A percentile compares a stretch with the other conserved stretches of the same genome.
phyloP scores from a whole-genome alignment of 495 filamentous ascomycete species.

The Geopyxis carbonaria region DNA sequence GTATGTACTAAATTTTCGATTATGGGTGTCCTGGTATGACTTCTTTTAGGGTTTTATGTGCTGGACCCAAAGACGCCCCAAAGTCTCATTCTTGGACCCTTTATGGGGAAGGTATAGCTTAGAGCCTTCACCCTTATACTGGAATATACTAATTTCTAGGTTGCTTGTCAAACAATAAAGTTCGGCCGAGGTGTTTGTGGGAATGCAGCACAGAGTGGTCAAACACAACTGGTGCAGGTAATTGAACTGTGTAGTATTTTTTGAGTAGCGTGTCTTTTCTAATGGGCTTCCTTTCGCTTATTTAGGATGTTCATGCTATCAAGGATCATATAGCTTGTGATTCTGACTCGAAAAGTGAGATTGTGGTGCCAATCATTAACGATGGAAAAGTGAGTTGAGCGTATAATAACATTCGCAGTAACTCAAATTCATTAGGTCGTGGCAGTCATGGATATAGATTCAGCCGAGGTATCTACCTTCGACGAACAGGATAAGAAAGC shows the following conservation, averaged over 20 bases:
- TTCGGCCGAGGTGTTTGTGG: conserved; percentile 77
- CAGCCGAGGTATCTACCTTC: conserved; percentile 51
- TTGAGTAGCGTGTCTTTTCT: too few species aligned
- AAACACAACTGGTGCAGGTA: conserved; percentile 48
- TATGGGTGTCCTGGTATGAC: conserved; percentile 6
- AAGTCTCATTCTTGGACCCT: conserved; percentile 68
- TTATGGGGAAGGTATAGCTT: conserved; percentile 66
- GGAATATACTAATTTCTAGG: too few species aligned
- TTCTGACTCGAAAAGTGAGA: conserved; percentile 64
- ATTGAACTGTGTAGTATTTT: background rate
- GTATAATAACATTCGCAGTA: too few species aligned
- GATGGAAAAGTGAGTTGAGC: conserved; percentile 35
- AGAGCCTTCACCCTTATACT: too few species aligned
- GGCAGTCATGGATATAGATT: conserved; percentile 82
- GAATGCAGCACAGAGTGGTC: conserved; percentile 43
- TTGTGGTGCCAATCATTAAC: conserved; percentile 67
- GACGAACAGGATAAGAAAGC: conserved; percentile 53
- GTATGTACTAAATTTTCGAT: conserved; percentile 28
- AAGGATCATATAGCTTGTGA: conserved; percentile 90
- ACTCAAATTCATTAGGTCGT: conserved; percentile 50
- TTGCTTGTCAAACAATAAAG: conserved; percentile 68
- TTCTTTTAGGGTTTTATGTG: conserved; percentile 55
- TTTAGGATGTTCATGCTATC: conserved; percentile 50
- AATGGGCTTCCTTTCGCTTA: background rate
- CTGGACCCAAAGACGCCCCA: conserved; percentile 41